A percentile compares a stretch with the other conserved stretches of the same genome.
phyloP scores from a whole-genome alignment of 306 rosid genomes.

The Dalbergia cochinchinensis region DNA sequence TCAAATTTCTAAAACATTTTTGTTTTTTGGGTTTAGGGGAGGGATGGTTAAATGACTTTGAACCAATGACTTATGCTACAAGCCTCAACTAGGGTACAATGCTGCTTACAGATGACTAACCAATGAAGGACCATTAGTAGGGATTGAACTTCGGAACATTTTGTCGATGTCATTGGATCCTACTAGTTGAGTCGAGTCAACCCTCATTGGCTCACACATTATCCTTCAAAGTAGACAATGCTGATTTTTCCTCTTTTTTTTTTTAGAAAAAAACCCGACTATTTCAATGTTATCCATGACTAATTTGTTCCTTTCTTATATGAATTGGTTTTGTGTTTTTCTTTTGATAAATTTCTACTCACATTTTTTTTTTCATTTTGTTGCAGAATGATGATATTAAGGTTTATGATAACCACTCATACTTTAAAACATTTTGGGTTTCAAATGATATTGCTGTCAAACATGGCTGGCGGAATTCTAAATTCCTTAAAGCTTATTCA shows the following conservation, averaged over 20 bases:
- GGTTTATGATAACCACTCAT: constrained; percentile 64
- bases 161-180: background rate
- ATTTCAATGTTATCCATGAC: constrained; percentile 23
- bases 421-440: constrained; percentile 65
- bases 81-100: no score
- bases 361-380: constrained; percentile 43
- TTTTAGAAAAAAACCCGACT: background rate
- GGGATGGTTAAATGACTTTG: no score
- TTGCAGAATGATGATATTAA: constrained; percentile 85
- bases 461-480: constrained; percentile 71
- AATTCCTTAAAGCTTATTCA: constrained; percentile 76
- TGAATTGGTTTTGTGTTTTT: constrained; percentile 35
- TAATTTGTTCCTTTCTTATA: constrained; percentile 37
- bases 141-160: background rate
- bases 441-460: constrained; percentile 64
- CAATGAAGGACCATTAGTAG: no score
- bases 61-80: no score
- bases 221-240: constrained; percentile 27
- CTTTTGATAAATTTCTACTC: constrained; percentile 46
- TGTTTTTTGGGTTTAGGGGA: no score
- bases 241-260: background rate
- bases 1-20: no score
- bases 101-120: no score
- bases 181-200: constrained; percentile 20
- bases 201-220: background rate